phyloP scores from a whole-genome alignment of 352 stramenopile species.

The Phytophthora agathidicida region DNA sequence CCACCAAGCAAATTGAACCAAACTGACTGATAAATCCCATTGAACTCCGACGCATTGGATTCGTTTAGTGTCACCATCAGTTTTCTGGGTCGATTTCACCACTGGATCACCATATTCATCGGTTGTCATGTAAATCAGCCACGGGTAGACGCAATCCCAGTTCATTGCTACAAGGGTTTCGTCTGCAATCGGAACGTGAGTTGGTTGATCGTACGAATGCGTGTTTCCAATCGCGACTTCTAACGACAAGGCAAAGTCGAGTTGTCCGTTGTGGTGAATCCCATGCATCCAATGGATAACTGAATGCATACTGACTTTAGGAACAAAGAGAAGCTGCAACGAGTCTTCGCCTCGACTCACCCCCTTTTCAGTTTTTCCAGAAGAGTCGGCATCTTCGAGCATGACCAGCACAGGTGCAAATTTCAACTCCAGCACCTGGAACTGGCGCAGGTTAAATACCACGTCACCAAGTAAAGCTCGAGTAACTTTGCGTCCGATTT shows the following conservation, averaged over 20 bases:
- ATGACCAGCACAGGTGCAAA: constrained; percentile 29
- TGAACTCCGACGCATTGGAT: constrained; percentile 54
- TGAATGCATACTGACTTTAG: constrained; percentile 21
- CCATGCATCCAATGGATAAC: constrained; percentile 38
- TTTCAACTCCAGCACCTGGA: constrained; percentile 54
- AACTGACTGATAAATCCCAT: constrained; percentile 68
- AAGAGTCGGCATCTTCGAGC: constrained; percentile 27
- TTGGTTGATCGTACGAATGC: constrained; percentile 4
- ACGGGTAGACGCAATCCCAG: constrained; percentile 76
- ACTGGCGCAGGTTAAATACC: constrained; percentile 54
- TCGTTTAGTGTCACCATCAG: constrained; percentile 1
- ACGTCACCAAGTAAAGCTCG: constrained; percentile 43
- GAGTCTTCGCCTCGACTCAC: constrained; percentile 9
- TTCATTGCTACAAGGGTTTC: constrained; percentile 64
- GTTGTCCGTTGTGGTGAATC: constrained; percentile 14
- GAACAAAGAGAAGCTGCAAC: constrained; percentile 37
- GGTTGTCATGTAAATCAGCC: constrained; percentile 56
- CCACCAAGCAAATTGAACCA: constrained; percentile 72
- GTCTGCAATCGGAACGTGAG: constrained; percentile 44
- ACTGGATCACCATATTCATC: constrained; percentile 41
- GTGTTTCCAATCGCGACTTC: constrained; percentile 53
- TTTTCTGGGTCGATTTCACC: background rate
- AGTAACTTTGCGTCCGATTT: constrained; percentile 36
- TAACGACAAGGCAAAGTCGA: constrained; percentile 57
- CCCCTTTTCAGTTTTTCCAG: background rate